phyloP scores from a whole-genome alignment of 768 basidiomycete species.

The Suillus occidentalis region DNA sequence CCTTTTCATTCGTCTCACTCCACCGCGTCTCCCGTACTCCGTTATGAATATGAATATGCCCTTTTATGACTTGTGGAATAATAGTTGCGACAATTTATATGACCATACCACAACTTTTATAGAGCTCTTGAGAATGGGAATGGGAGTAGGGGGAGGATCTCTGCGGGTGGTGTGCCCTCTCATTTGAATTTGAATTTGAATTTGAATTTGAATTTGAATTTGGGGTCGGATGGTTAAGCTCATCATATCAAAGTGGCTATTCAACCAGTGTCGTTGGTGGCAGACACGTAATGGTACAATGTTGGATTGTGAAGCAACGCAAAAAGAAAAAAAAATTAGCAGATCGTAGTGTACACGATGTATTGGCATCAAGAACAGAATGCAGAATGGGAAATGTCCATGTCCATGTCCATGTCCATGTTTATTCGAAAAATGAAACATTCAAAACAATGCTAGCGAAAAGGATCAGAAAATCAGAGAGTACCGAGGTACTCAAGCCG shows the following conservation, averaged over 20 bases:
- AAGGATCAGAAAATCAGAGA: neutral
- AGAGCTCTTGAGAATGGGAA: neutral
- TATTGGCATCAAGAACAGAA: neutral
- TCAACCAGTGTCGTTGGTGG: neutral
- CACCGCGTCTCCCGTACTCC: too few relatives aligned
- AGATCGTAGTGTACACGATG: neutral
- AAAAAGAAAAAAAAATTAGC: neutral
- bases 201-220: too few relatives aligned
- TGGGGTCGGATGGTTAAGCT: neutral
- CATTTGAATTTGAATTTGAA: too few relatives aligned
- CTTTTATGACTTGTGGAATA: too few relatives aligned
- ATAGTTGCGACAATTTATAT: too few relatives aligned
- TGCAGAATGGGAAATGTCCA: neutral
- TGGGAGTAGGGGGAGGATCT: conserved; percentile 19
- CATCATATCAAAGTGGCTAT: neutral
- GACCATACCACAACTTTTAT: too few relatives aligned
- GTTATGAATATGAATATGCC: too few relatives aligned
- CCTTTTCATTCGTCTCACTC: too few relatives aligned
- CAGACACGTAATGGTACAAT: neutral
- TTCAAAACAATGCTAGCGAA: neutral
- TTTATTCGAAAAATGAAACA: neutral
- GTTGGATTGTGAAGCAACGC: neutral
- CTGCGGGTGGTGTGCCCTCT: conserved; percentile 23
- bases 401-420: too few relatives aligned
- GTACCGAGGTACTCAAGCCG: neutral